These are phyloP conservation scores for Skeletonema tropicum DNA, from an alignment of 108 stramenopile genomes.

Conservation along the genomic window DNA sequence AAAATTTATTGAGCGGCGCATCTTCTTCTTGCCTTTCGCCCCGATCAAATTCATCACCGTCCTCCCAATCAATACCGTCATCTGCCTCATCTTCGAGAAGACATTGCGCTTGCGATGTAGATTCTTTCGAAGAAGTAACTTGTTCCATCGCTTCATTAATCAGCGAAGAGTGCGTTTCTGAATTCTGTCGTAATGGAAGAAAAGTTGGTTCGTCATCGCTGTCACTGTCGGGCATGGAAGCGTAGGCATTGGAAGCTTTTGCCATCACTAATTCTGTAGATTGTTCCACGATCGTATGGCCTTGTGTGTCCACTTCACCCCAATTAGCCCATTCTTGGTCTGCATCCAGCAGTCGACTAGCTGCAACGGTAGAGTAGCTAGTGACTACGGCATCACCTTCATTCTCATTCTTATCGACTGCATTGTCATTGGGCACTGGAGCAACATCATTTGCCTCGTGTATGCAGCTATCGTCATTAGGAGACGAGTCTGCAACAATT, in stretches of 20 bases:
- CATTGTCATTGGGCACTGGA: not conserved
- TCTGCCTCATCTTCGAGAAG: conserved; percentile 24
- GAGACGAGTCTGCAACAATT: conserved; percentile 11
- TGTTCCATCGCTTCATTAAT: not conserved
- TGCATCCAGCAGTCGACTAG: conserved; percentile 24
- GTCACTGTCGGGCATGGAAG: conserved; percentile 43
- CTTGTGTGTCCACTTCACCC: conserved; percentile 14
- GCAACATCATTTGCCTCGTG: not conserved
- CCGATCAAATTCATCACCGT: conserved; percentile 30
- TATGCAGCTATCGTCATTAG: conserved; percentile 11
- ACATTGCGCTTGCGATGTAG: not conserved
- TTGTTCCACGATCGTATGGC: not conserved
- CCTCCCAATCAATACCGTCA: conserved; percentile 69
- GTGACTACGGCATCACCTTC: conserved; percentile 10
- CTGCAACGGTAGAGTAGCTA: not conserved
- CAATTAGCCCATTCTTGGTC: conserved; percentile 42
- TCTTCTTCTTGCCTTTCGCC: conserved; percentile 2
- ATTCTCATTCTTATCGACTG: not conserved
- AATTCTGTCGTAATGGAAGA: not conserved
- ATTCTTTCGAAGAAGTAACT: not conserved
- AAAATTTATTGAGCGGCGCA: not conserved
- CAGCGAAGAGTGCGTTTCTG: not conserved
- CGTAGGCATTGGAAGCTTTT: conserved; percentile 46
- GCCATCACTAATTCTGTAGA: conserved; percentile 4
- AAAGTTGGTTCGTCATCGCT: conserved; percentile 27